Evolutionary conservation across 108 stramenopile species (phyloP).

Genomic region (Cylindrotheca fusiformis): DNA sequence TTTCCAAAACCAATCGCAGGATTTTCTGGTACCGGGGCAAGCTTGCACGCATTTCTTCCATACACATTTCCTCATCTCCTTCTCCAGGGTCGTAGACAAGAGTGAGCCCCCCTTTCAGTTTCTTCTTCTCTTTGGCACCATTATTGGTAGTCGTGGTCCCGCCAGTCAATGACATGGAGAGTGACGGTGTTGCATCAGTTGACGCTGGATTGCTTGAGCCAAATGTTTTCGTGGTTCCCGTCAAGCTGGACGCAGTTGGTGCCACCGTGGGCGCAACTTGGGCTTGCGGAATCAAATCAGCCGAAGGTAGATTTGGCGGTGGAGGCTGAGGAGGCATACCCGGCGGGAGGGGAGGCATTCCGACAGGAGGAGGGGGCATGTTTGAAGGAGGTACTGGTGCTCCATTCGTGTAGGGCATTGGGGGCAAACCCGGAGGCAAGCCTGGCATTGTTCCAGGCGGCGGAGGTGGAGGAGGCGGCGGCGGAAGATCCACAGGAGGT

Average conservation of each 20-base stretch:
- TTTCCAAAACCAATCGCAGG: constrained; percentile 15
- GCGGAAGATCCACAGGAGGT: constrained; percentile 45
- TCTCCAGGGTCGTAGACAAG: constrained; percentile 39
- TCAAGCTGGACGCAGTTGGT: constrained; percentile 58
- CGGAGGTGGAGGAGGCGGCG: constrained; percentile 62
- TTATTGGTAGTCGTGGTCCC: constrained; percentile 2
- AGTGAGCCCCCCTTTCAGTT: constrained; percentile 55
- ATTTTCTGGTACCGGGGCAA: constrained; percentile 44
- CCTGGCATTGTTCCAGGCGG: constrained; percentile 32
- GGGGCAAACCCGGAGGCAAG: constrained; percentile 43
- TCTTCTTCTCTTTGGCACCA: constrained; percentile 32
- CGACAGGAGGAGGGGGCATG: constrained; percentile 34
- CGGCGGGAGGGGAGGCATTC: constrained; percentile 24
- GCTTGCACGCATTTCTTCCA: constrained; percentile 55
- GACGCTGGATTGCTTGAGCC: background rate
- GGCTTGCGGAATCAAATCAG: constrained; percentile 73
- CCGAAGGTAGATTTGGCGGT: constrained; percentile 42
- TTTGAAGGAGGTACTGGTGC: constrained; percentile 33
- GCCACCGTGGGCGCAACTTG: constrained; percentile 45
- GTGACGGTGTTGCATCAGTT: background rate
- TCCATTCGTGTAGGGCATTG: constrained; percentile 15
- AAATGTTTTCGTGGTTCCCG: background rate
- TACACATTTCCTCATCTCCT: constrained; percentile 38
- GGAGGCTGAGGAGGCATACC: background rate
- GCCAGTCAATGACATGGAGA: constrained; percentile 20